phyloP scores from a whole-genome alignment of 2,329 filamentous ascomycete species.

The Cladosporium sp. region DNA sequence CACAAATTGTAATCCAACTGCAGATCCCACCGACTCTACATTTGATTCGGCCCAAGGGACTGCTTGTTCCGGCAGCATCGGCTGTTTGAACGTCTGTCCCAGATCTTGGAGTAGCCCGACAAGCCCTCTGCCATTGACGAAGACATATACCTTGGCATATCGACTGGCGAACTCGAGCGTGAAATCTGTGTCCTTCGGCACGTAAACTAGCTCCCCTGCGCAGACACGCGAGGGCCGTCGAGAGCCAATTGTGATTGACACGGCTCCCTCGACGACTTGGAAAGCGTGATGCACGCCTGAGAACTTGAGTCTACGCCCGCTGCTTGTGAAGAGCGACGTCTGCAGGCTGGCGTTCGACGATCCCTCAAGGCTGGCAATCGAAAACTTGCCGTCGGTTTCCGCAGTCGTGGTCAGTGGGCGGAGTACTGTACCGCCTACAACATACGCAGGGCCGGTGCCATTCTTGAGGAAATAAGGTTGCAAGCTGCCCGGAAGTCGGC shows the following conservation, averaged over 20 bases:
- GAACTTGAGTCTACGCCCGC: constrained; percentile 46
- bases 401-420: constrained; percentile 53
- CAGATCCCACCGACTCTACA: neutral
- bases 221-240: constrained; percentile 40
- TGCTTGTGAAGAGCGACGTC: constrained; percentile 37
- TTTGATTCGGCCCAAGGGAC: constrained; percentile 7
- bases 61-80: constrained; percentile 30
- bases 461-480: constrained; percentile 56
- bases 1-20: neutral
- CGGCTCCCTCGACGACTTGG: constrained; percentile 50
- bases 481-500: constrained; percentile 41
- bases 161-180: constrained; percentile 48
- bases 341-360: constrained; percentile 41
- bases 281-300: constrained; percentile 55
- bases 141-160: constrained; percentile 52
- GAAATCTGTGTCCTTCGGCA: constrained; percentile 52
- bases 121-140: constrained; percentile 54
- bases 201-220: constrained; percentile 53
- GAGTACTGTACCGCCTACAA: constrained; percentile 50
- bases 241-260: constrained; percentile 47
- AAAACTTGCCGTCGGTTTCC: constrained; percentile 54
- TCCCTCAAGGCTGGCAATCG: constrained; percentile 57
- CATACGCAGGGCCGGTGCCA: constrained; percentile 52
- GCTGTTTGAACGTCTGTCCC: constrained; percentile 27
- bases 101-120: constrained; percentile 46